Conservation (phyloP, 805 yeast genomes). For the Ogataea philodendri region DNA sequence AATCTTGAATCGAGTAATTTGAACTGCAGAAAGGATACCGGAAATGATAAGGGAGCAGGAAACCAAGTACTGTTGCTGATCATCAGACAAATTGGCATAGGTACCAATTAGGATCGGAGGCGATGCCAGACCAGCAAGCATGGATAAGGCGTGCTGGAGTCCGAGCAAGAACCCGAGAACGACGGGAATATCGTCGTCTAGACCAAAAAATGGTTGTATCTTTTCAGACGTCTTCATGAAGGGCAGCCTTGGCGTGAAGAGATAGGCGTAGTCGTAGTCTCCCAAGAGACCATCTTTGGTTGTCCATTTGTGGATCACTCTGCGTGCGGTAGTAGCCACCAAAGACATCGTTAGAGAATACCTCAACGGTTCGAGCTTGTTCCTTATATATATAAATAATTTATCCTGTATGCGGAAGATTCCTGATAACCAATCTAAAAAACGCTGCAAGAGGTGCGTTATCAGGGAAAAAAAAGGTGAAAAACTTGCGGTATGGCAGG, state of each 20-base stretch:
- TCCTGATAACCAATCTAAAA: conserved; percentile 1
- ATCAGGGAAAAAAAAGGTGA: conserved; percentile 5
- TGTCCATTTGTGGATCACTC: conserved; percentile 37
- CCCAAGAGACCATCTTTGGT: conserved; percentile 84
- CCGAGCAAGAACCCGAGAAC: conserved; percentile 75
- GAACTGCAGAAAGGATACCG: conserved; percentile 68
- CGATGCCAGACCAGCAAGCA: conserved; percentile 87
- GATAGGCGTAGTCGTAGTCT: conserved; percentile 75
- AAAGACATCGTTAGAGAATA: too few species aligned
- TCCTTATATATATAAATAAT: not conserved
- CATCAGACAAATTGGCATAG: conserved; percentile 55
- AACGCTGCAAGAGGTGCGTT: conserved; percentile 5
- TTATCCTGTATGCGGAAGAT: not conserved
- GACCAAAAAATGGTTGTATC: conserved; percentile 78
- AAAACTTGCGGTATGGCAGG: too few species aligned
- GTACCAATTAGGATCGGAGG: conserved; percentile 76
- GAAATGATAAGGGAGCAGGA: conserved; percentile 72
- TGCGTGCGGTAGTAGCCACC: conserved; percentile 7
- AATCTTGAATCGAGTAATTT: conserved; percentile 78
- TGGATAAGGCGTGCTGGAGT: conserved; percentile 81
- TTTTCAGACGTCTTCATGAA: conserved; percentile 48
- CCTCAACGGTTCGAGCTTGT: too few species aligned
- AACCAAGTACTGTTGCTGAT: conserved; percentile 57
- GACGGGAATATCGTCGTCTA: conserved; percentile 79
- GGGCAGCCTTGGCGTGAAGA: conserved; percentile 81